A percentile compares a stretch with the other conserved stretches of the same genome.
These are phyloP conservation scores for Cercophora samala DNA, from an alignment of 495 filamentous ascomycete genomes.

Conservation along the genomic window DNA sequence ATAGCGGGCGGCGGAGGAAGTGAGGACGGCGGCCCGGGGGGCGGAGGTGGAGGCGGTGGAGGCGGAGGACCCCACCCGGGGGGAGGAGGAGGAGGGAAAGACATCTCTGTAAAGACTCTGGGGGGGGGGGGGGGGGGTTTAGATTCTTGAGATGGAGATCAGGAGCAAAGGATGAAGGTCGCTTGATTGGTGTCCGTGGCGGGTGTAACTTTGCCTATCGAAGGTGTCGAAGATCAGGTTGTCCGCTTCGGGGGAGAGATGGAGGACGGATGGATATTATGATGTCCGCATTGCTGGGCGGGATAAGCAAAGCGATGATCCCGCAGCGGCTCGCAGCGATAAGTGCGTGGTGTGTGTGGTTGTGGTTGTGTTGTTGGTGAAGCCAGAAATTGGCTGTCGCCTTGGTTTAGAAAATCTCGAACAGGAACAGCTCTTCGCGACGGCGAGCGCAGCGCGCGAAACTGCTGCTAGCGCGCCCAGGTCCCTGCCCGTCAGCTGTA, in stretches of 20 bases:
- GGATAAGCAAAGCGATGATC: constrained; percentile 7
- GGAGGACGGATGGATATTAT: not conserved
- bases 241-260: not conserved
- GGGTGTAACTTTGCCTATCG: not conserved
- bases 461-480: constrained; percentile 23
- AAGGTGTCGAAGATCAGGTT: not conserved
- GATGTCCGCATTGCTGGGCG: not conserved
- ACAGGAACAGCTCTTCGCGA: constrained; percentile 21
- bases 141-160: constrained; percentile 18
- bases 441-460: constrained; percentile 21
- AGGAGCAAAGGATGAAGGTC: constrained; percentile 11
- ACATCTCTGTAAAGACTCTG: constrained; percentile 52
- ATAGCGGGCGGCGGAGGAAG: constrained; percentile 63
- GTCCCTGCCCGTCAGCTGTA: constrained; percentile 3
- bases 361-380: constrained; percentile 22
- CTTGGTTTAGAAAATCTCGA: constrained; percentile 29
- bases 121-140: too few species aligned
- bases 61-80: constrained; percentile 48
- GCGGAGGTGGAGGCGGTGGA: constrained; percentile 67
- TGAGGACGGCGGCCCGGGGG: constrained; percentile 71
- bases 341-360: constrained; percentile 14
- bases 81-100: constrained; percentile 61
- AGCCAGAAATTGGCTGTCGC: constrained; percentile 29
- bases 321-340: constrained; percentile 22
- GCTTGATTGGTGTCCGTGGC: constrained; percentile 6